Evolutionary conservation across 257 asterid genomes (phyloP), one percentile per base, ranked within the genome.

Genomic region (Solanum microdontum): DNA sequence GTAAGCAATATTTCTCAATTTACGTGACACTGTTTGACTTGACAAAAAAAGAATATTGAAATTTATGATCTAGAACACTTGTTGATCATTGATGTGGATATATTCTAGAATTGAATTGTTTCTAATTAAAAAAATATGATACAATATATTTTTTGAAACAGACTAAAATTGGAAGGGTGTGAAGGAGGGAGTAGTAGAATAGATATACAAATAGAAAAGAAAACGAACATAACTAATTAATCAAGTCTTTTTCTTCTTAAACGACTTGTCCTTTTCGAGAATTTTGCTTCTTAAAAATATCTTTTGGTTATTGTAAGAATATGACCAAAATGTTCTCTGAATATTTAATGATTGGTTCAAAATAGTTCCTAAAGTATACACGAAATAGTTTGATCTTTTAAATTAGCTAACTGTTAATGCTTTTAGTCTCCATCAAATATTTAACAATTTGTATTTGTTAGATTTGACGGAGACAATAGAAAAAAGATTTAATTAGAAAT

Each of bases 1-100:
- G 98, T 96, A 93, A 91, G 90, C 33, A 23, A 66, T 66, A 66
- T 24, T 26, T 24, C 3, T 24, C 15, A n/a, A 4, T n/a, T n/a
- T 64, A n/a, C 8, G 17, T 64, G 17, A 64, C 2, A 10, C 17
- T 5, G 0, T n/a, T 10, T 64, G 4, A n/a, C 2, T 62, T 62
- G 15, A 62, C 7, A n/a, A 0, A n/a, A 19, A 58, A 58, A 3
- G 1, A 19, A 0, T 2, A 60, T 21, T 21, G 6, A 62, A 62
- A 62, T 5, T 62, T n/a, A 24, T 62, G 32, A 24, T 62, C 14
- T 62, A 62, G 1, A 62, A 23, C 7, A 23, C 30, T 62, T 23
- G 3, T 62, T n/a, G 30, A n/a, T 10, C 3, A 62, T 62, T 62
- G 2, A 11, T n/a, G 30, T 62, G 14, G 32, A 9, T n/a, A 62